Conservation (phyloP, 345 rosid species). For the Durio zibethinus region DNA sequence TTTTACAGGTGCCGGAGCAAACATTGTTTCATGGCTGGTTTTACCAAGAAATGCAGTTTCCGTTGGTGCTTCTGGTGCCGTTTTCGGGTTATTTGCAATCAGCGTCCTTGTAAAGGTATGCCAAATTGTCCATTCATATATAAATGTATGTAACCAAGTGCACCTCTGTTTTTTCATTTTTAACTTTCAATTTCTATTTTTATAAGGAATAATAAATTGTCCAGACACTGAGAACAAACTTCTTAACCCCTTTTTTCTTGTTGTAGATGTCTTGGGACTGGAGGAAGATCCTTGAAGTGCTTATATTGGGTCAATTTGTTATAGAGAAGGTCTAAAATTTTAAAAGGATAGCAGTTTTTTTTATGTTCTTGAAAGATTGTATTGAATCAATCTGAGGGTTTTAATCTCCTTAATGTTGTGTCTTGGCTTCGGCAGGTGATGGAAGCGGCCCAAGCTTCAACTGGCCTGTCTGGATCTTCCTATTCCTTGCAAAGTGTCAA, state of each 20-base stretch:
- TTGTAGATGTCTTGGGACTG: conserved; percentile 90
- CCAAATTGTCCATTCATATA: neutral
- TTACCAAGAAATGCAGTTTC: conserved; percentile 88
- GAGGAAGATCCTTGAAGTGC: conserved; percentile 96
- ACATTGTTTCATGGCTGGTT: conserved; percentile 88
- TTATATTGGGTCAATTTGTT: conserved; percentile 90
- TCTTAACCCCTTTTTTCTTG: conserved; percentile 11
- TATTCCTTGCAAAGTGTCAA: conserved; percentile 68
- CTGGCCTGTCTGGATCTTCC: conserved; percentile 54
- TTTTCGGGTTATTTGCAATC: conserved; percentile 84
- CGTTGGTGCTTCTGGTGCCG: conserved; percentile 94
- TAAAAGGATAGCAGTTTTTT: neutral
- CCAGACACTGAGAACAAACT: neutral
- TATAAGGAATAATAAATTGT: too few relatives aligned
- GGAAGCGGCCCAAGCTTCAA: conserved; percentile 95
- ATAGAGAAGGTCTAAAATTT: conserved; percentile 55
- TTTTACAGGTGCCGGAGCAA: conserved; percentile 85
- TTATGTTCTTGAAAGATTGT: neutral
- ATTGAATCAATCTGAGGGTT: neutral
- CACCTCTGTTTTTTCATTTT: neutral
- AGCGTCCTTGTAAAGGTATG: conserved; percentile 84
- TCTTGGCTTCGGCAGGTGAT: conserved; percentile 51
- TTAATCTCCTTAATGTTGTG: neutral
- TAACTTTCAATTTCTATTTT: too few relatives aligned
- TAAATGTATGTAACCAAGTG: neutral